These are phyloP conservation scores for Cystobasidium pallidum DNA, from an alignment of 1,284 basidiomycete species.

Conservation along the genomic window DNA sequence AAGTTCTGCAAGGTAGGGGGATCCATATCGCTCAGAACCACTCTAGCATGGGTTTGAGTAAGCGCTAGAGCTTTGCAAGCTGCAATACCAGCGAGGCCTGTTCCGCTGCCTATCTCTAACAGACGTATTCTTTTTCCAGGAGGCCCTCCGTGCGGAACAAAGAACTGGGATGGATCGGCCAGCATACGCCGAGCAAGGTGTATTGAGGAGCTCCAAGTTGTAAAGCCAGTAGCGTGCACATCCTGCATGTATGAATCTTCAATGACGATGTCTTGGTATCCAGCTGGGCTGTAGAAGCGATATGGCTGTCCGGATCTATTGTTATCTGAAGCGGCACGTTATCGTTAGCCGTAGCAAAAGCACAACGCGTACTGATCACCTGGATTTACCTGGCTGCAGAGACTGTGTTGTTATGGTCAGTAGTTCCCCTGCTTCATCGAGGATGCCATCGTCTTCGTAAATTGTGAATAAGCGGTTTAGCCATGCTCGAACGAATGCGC, in stretches of 20 bases:
- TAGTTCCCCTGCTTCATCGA: constrained; percentile 17
- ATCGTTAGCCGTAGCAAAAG: constrained; percentile 3
- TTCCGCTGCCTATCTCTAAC: constrained; percentile 40
- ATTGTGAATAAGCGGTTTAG: constrained; percentile 26
- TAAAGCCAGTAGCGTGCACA: constrained; percentile 38
- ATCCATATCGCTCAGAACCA: constrained; percentile 32
- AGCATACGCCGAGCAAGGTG: constrained; percentile 17
- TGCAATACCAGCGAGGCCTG: constrained; percentile 40
- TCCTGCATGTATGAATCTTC: constrained; percentile 30
- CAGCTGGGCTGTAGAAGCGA: neutral
- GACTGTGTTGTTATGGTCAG: neutral
- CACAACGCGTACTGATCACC: neutral
- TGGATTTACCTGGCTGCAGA: neutral
- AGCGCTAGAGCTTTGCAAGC: constrained; percentile 9
- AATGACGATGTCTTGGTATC: constrained; percentile 1
- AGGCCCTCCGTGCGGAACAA: neutral
- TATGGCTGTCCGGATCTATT: neutral
- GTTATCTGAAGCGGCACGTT: constrained; percentile 7
- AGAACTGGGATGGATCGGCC: constrained; percentile 13
- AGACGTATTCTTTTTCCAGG: neutral
- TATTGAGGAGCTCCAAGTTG: constrained; percentile 39
- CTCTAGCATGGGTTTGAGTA: neutral
- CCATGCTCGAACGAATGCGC: constrained; percentile 15
- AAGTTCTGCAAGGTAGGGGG: constrained; percentile 16
- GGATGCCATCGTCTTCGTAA: constrained; percentile 12